Base-by-base conservation (phyloP, 2,329 filamentous ascomycete genomes). In the Ophidiomyces ophidiicola region DNA sequence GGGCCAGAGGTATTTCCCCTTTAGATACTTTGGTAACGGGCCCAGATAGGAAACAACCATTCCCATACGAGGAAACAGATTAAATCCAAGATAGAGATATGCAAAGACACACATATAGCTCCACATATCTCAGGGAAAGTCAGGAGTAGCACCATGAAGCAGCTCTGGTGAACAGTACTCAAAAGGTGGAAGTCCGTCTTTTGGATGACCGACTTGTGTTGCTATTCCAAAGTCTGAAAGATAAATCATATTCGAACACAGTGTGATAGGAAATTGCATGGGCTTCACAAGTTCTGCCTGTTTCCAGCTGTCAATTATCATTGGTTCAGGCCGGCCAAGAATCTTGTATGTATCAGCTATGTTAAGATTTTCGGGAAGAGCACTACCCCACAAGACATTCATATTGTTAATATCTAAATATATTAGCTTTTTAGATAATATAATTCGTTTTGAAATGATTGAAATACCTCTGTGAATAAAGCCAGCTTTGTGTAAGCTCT, bases 351-450 rank as follows among this genome's bases (percentile, higher is more conserved):
- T 56, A 4, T 44, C 50, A 38, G 36, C 48, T 32, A 49, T 45
- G 31, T 30, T 45, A 19, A 53, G 47, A 46, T 46, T 28, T 20
- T 50, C 39, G 15, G 53, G 40, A 41, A 50, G 44, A 43, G 26
- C 17, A 30, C 53, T 50, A 24, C 51, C 53, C 52, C 47, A 56
- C 47, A 56, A 53, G 44, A 46, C 53, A 30, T 56, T 56, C 25
- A 41, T 50, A 24, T 46, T 44, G 36, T 50, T 56, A 12, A 55
- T 39, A 40, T 55, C 51, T 56, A 38, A 32, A 26, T 14, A 12
- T 11, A 6, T 39, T 29, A 32, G 28, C 14, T n/a, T 31, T 32
- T 2, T 30, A 32, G 21, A 15, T n/a, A 21, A 28, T 15, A 3
- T 17, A 41, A n/a, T n/a, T n/a, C 32, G 34, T 10, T 30, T 18